A percentile compares a stretch with the other conserved stretches of the same genome.
These are phyloP conservation scores for Panellus pusillus DNA, from an alignment of 768 basidiomycete genomes.

Conservation along the genomic window DNA sequence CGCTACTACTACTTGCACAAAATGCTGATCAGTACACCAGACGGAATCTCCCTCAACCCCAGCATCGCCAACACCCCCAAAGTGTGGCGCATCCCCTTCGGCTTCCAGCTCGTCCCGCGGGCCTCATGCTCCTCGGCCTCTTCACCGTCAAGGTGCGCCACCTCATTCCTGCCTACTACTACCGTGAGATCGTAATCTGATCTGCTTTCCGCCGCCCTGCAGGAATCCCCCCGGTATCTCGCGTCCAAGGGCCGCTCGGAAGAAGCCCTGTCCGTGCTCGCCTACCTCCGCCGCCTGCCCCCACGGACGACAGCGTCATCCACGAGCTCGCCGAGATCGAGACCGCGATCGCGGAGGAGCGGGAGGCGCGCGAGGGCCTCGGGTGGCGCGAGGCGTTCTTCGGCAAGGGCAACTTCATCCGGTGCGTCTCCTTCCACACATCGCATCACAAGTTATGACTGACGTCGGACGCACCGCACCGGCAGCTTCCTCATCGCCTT, in stretches of 20 bases:
- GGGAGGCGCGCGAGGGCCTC: constrained; percentile 59
- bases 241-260: constrained; percentile 57
- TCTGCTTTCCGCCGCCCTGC: background rate
- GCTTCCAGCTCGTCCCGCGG: constrained; percentile 72
- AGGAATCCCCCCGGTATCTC: constrained; percentile 81
- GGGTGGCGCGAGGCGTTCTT: constrained; percentile 72
- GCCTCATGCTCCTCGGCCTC: constrained; percentile 66
- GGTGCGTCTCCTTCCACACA: constrained; percentile 11
- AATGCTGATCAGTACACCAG: background rate
- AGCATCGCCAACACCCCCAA: constrained; percentile 25
- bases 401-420: constrained; percentile 77
- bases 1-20: constrained; percentile 6
- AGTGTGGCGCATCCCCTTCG: constrained; percentile 75
- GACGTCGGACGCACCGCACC: background rate
- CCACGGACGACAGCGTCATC: constrained; percentile 45
- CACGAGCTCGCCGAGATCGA: constrained; percentile 79
- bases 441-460: background rate
- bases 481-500: constrained; percentile 60
- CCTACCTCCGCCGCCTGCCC: constrained; percentile 56
- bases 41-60: constrained; percentile 10
- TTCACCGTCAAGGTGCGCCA: constrained; percentile 60
- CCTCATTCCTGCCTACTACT: background rate
- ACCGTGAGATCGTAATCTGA: background rate
- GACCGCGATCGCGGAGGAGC: constrained; percentile 75
- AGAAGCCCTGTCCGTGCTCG: constrained; percentile 59